Conservation (phyloP, 106 monocot genomes). For the Ottelia alismoides region DNA sequence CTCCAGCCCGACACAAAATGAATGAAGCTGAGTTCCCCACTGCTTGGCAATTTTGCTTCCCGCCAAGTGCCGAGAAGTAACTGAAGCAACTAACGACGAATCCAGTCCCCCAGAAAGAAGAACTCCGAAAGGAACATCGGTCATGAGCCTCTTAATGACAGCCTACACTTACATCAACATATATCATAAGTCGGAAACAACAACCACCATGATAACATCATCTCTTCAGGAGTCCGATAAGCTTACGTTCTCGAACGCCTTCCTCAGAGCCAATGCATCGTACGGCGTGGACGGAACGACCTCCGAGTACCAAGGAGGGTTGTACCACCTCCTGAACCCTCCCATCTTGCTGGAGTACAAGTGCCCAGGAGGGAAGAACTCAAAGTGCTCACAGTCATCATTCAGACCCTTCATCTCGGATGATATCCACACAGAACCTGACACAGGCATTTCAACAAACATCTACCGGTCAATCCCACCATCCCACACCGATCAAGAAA, state of each 20-base stretch:
- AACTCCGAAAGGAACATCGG: conserved; percentile 78
- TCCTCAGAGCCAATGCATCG: conserved; percentile 52
- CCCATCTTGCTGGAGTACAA: conserved; percentile 67
- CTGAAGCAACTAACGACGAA: conserved; percentile 65
- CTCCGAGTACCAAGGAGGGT: conserved; percentile 60
- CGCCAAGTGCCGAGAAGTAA: conserved; percentile 47
- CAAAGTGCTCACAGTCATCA: conserved; percentile 73
- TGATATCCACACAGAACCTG: conserved; percentile 83
- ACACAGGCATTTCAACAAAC: too few relatives aligned
- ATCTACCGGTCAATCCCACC: too few relatives aligned
- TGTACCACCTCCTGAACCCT: conserved; percentile 62
- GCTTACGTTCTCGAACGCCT: conserved; percentile 73
- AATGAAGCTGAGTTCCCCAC: conserved; percentile 57
- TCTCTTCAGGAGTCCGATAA: neutral
- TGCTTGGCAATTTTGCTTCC: conserved; percentile 46
- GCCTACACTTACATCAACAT: conserved; percentile 15
- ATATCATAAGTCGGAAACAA: neutral
- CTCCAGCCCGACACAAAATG: conserved; percentile 66
- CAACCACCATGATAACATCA: neutral
- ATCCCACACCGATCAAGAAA: neutral
- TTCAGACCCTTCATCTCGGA: conserved; percentile 88
- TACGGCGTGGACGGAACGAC: conserved; percentile 43
- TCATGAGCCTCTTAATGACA: conserved; percentile 73
- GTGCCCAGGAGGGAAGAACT: conserved; percentile 67
- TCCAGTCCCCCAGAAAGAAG: conserved; percentile 66